Evolutionary conservation across 176 grass and related monocot species (phyloP), one percentile per base, ranked within the genome.

Genomic region (Dendrocalamus sinicus): DNA sequence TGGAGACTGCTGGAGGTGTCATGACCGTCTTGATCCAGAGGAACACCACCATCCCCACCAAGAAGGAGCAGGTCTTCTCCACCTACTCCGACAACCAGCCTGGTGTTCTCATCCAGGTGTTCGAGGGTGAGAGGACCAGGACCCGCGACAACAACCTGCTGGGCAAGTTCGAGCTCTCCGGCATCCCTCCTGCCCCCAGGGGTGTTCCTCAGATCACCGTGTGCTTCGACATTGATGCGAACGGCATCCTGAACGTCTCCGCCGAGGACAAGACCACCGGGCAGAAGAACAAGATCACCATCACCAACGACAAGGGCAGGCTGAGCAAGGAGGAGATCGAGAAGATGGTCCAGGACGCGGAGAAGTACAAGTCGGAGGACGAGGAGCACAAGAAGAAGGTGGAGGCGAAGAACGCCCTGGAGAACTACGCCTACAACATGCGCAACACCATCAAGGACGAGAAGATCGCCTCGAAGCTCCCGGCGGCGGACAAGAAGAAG

Each of bases 361-460:
- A 93, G 81, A 83, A 85, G 88, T 90, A 93, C 88, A 93, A 88
- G 85, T 40, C 91, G 17, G 91, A 93, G 72, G 91, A 93, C 71
- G 91, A 90, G 72, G 88, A 88, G 57, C 88, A 82, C 78, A 98
- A 98, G 89, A 93, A 90, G 77, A 98, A 98, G 87, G 93, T 98
- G 14, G 93, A 98, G 0, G 95, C 95, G 3, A 95, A 98, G 72
- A 98, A 95, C 73, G 43, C 85, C 14, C 76, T 98, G 9, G 95
- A 98, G 76, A 98, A 98, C 85, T 98, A 95, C 51, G 87, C 93
- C 10, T 98, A 98, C 85, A 98, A 95, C 93, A 98, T 98, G 95
- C 74, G 88, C 40, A 93, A 88, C 88, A 90, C 88, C 30, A 78
- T 93, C 70, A 90, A 88, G 85, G 91, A 93, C 57, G 91, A 92